Evolutionary conservation across 163 green algal species (phyloP).

Genomic region (Volvox carteri): DNA sequence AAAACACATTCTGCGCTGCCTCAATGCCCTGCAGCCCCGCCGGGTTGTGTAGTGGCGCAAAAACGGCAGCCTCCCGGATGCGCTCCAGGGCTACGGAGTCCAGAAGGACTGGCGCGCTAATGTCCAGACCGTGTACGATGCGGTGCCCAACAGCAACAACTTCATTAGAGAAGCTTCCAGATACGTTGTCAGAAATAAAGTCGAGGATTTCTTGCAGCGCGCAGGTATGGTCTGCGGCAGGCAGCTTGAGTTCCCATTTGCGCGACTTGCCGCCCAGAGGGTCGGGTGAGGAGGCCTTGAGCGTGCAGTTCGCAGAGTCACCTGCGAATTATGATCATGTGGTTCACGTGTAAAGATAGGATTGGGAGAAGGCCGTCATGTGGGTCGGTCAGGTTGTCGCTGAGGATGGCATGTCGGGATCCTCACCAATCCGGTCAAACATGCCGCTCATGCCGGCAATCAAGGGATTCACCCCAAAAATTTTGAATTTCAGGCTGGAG

Average conservation of each 20-base stretch:
- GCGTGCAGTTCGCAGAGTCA: constrained; percentile 33
- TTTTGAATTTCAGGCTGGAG: constrained; percentile 57
- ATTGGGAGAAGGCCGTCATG: no score
- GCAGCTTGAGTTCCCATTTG: constrained; percentile 50
- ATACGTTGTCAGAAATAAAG: constrained; percentile 38
- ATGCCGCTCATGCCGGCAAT: constrained; percentile 19
- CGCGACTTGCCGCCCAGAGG: background rate
- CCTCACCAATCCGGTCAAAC: constrained; percentile 55
- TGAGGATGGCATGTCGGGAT: background rate
- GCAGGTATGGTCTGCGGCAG: constrained; percentile 33
- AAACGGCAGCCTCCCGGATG: constrained; percentile 71
- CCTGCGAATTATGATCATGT: background rate
- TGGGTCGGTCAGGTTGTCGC: background rate
- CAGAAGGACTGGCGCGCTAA: constrained; percentile 68
- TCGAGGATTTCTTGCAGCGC: constrained; percentile 50
- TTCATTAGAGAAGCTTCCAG: background rate
- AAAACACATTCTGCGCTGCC: constrained; percentile 64
- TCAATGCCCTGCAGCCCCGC: constrained; percentile 66
- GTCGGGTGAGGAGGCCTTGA: constrained; percentile 26
- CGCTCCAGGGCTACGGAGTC: constrained; percentile 62
- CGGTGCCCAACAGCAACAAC: constrained; percentile 83
- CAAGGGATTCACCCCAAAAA: constrained; percentile 28
- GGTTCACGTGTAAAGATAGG: background rate
- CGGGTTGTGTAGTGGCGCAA: constrained; percentile 94
- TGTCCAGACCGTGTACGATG: constrained; percentile 86